Base-by-base conservation (phyloP, 139 green algal genomes). In the Chlamydomonas asymmetrica region DNA sequence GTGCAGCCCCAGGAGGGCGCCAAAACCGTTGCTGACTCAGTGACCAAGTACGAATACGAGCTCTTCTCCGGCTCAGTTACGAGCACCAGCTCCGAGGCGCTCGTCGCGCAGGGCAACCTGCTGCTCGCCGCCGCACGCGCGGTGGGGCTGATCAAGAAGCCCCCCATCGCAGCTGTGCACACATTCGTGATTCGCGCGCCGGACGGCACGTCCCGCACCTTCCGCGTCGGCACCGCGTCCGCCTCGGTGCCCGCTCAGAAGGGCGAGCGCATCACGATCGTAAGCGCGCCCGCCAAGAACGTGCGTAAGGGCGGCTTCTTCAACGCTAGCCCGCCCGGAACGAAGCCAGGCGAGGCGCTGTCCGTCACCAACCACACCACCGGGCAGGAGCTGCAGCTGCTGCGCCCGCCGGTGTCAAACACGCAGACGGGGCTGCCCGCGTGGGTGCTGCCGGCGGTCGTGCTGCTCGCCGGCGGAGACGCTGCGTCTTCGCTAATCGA, bases 1-100 rank as follows among this genome's bases (percentile, higher is more conserved):
- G 90, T 96, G 61, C 92, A 97, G 81, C 93, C 93, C 20, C 52
- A 83, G 68, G 92, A 97, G 80, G 93, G 93, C 35, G 64, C 64
- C 54, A 95, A 93, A 81, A 72, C 88, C n/a, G 89, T 94, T 25
- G 82, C 85, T 2, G 88, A 93, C 71, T 81, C 80, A 20, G 87
- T 67, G 60, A 74, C 80, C 2, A 68, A 78, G 25, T 97, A 97
- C 61, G 88, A 97, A 83, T 97, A 92, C 67, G 93, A 97, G 75
- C 71, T 97, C 13, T 95, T 96, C 76, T 91, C 81, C 2, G 93
- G 93, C 8, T 67, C 41, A 0, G 88, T 94, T 23, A 52, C 85
- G 20, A 73, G 54, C 29, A 71, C 68, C 57, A 83, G 52, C 13
- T 93, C 85, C 0, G 93, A 97, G 54, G 81, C 87, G 23, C 79